These are phyloP conservation scores for Yamadazyma kanchanaburiensis DNA, from an alignment of 1,139 yeast species.

Conservation along the genomic window DNA sequence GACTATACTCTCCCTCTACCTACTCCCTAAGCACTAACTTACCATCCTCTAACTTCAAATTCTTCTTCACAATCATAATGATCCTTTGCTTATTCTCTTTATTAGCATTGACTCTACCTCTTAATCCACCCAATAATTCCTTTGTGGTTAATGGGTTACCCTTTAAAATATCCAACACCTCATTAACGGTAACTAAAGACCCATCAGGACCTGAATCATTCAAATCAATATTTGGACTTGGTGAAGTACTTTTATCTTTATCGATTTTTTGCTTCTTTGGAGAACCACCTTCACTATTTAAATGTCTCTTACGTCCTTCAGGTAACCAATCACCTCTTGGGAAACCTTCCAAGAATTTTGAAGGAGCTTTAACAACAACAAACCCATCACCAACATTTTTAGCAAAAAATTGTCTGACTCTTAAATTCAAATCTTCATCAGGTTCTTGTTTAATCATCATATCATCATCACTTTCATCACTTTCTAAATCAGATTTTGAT, in stretches of 20 bases:
- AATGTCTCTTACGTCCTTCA: constrained; percentile 40
- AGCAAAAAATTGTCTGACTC: constrained; percentile 39
- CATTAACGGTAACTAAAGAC: constrained; percentile 60
- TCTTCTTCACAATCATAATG: constrained; percentile 64
- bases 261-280: constrained; percentile 34
- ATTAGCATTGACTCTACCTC: constrained; percentile 62
- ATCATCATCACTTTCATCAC: constrained; percentile 37
- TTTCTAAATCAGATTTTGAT: constrained; percentile 68
- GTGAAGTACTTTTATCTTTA: constrained; percentile 16
- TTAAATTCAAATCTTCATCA: constrained; percentile 25
- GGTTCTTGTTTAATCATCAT: constrained; percentile 42
- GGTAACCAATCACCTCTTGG: constrained; percentile 89
- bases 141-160: constrained; percentile 63
- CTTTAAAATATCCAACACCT: constrained; percentile 64
- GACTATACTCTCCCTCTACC: not conserved
- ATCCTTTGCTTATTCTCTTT: constrained; percentile 68
- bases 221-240: constrained; percentile 20
- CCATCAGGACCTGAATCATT: constrained; percentile 40
- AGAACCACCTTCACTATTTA: constrained; percentile 13
- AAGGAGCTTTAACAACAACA: constrained; percentile 64
- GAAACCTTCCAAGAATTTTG: constrained; percentile 58
- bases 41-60: constrained; percentile 66
- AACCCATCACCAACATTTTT: constrained; percentile 59
- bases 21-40: constrained; percentile 56
- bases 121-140: constrained; percentile 59